Conservation (phyloP, 306 rosid species). For the Lathyrus aphaca region DNA sequence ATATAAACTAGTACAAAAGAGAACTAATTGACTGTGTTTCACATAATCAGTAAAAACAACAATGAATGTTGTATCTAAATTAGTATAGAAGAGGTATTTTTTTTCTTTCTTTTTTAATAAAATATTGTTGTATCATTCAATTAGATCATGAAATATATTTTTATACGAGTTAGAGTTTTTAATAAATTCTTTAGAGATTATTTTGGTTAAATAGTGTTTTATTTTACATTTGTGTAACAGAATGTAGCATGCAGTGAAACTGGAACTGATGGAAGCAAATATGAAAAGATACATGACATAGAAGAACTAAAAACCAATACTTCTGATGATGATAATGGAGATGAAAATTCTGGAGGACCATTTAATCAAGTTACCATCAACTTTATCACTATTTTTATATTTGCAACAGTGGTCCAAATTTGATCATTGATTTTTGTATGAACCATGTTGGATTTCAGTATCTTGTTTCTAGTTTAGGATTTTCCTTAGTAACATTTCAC, state of each 20-base stretch:
- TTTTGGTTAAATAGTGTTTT: too few species aligned
- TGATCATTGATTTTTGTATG: background rate
- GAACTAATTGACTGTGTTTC: too few species aligned
- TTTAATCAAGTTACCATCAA: constrained; percentile 59
- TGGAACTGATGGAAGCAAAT: constrained; percentile 36
- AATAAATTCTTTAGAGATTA: too few species aligned
- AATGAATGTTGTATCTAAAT: too few species aligned
- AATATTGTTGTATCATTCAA: too few species aligned
- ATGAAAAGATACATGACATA: constrained; percentile 36
- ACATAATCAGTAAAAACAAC: too few species aligned
- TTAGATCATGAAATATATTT: too few species aligned
- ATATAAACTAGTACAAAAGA: too few species aligned
- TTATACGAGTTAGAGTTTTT: too few species aligned
- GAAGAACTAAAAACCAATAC: constrained; percentile 43
- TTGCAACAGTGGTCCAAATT: background rate
- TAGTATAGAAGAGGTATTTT: too few species aligned
- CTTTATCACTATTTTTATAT: constrained; percentile 26
- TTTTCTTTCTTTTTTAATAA: too few species aligned
- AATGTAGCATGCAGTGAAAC: constrained; percentile 44
- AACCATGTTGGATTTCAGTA: constrained; percentile 4
- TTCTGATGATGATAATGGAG: constrained; percentile 48
- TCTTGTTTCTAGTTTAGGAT: background rate
- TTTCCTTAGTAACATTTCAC: background rate
- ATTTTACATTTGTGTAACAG: too few species aligned
- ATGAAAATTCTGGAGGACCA: constrained; percentile 53